Base-by-base conservation (phyloP, 2,329 filamentous ascomycete genomes). In the Apiospora malaysiana region DNA sequence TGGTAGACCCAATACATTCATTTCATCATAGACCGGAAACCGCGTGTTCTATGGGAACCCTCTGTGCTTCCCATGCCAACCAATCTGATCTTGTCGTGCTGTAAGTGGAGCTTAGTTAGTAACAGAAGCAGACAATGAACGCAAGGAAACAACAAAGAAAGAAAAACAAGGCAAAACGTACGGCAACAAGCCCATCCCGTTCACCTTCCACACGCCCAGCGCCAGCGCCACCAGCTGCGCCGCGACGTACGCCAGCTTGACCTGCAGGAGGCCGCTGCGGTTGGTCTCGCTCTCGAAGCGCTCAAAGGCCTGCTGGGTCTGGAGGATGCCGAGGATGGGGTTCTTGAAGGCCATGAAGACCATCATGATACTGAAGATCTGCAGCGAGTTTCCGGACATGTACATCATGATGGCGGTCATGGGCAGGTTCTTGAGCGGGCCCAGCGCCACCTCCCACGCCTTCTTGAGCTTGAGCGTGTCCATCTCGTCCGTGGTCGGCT, bases 341-440 rank as follows among this genome's bases (percentile, higher is more conserved):
- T 93, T 97, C 87, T 98, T 98, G 88, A 99, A 99, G 65, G 97
- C 91, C 93, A 98, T 98, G 78, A 95, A 95, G 23, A 98, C 95
- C 95, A 98, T 99, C 94, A 98, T 98, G 83, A 99, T 98, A 83
- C 93, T 97, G 86, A 99, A 99, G 75, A 99, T 98, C 81, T 99
- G 96, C 66, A 99, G 89, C 73, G 94, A 94, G 85, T 98, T 99
- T 78, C 96, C 96, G 43, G 95, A 97, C 96, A 99, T 99, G 88
- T 99, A 99, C 94, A 98, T 98, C 91, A 98, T 98, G 81, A 99
- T 95, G 74, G 92, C 95, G 71, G 97, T 98, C 96, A 99, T 99
- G 71, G 96, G 96, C 66, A 99, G 87, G 80, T 92, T 91, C 85
- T 99, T 99, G 73, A 96, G 92, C 0, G 96, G 96, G 2, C 92